Evolutionary conservation across 1,284 basidiomycete species (phyloP).

Genomic region (Schizophyllum amplum): DNA sequence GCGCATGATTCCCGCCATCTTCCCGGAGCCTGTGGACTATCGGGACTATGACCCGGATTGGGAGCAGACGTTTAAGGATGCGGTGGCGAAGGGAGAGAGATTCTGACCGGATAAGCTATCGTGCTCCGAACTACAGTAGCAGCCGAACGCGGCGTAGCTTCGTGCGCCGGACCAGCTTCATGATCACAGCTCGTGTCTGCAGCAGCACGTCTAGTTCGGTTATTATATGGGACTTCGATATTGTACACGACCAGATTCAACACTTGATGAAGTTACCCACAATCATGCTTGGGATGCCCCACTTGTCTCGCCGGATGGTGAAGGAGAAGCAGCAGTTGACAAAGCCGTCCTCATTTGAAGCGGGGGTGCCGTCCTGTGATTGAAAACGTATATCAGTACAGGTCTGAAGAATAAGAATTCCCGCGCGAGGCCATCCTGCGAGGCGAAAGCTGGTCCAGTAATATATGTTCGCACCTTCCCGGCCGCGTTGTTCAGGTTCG

Average conservation of each 20-base stretch:
- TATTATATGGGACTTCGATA: too few species aligned
- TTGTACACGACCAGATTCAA: neutral
- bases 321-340: slow-evolving; percentile 95
- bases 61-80: neutral
- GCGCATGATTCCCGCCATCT: neutral
- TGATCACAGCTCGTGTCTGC: too few species aligned
- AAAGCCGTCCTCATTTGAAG: slow-evolving; percentile 29
- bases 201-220: too few species aligned
- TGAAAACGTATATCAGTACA: too few species aligned
- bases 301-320: slow-evolving; percentile 86
- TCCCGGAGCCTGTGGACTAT: neutral
- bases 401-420: too few species aligned
- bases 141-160: too few species aligned
- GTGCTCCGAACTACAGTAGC: neutral
- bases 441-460: neutral
- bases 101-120: neutral
- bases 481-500: slow-evolving; percentile 23
- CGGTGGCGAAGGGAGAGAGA: neutral
- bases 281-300: slow-evolving; percentile 90
- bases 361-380: neutral
- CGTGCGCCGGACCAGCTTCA: too few species aligned
- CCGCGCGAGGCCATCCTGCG: too few species aligned
- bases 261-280: slow-evolving; percentile 71
- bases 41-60: neutral
- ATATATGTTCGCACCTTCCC: slow-evolving; percentile 4